These are phyloP conservation scores for Alternaria tenuissima DNA, from an alignment of 2,329 filamentous ascomycete genomes.

Conservation along the genomic window DNA sequence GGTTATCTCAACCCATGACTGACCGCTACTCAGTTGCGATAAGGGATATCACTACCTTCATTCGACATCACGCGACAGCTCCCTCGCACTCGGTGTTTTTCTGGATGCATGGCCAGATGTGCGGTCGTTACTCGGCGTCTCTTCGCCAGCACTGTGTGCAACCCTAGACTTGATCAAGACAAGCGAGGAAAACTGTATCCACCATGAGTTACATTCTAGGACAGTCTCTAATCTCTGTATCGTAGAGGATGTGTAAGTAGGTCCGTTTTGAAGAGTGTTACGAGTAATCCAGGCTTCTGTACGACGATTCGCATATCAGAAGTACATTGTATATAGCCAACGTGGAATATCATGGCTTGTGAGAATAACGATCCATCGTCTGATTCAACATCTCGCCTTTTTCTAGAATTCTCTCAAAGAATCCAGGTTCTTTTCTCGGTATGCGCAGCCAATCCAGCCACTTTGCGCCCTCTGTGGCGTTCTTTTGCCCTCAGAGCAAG, in stretches of 20 bases:
- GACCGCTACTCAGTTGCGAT: background rate
- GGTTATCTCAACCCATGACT: background rate
- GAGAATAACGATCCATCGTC: background rate
- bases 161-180: slow-evolving; percentile 9
- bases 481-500: slow-evolving; percentile 35
- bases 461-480: slow-evolving; percentile 20
- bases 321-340: slow-evolving; percentile 8
- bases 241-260: background rate
- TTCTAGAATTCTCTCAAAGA: background rate
- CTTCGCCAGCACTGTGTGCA: background rate
- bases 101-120: slow-evolving; percentile 24
- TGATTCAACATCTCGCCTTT: background rate
- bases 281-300: background rate
- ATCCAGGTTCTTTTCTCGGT: background rate
- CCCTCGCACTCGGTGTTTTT: slow-evolving; percentile 40
- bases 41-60: background rate
- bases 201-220: background rate
- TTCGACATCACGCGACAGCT: background rate
- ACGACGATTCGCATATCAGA: background rate
- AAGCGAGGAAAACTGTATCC: background rate
- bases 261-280: slow-evolving; percentile 4
- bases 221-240: background rate
- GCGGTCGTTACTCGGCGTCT: slow-evolving; percentile 27
- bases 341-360: background rate
- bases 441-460: slow-evolving; percentile 4